Base-by-base conservation (phyloP, 2,329 filamentous ascomycete genomes). In the Xylariales sp. region DNA sequence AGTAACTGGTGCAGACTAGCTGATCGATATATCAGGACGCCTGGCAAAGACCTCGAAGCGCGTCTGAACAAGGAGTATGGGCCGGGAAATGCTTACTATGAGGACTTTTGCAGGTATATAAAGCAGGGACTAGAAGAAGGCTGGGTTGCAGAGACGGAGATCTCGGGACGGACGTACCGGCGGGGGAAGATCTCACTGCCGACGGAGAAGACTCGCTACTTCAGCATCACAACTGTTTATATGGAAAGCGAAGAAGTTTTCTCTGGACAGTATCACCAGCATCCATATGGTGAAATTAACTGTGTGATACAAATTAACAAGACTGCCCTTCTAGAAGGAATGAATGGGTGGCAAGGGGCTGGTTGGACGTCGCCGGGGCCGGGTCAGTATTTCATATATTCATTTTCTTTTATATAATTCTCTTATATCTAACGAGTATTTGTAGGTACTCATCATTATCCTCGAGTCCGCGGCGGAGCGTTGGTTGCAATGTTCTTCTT, bases 381-480 rank as follows among this genome's bases (percentile, higher is more conserved):
- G 0, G 74, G 74, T n/a, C n/a, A n/a, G n/a, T n/a, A n/a, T n/a
- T n/a, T n/a, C n/a, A n/a, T n/a, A n/a, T n/a, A n/a, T n/a, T n/a
- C n/a, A n/a, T n/a, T n/a, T n/a, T n/a, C n/a, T n/a, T n/a, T n/a
- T n/a, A n/a, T n/a, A n/a, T n/a, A n/a, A n/a, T n/a, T n/a, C n/a
- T n/a, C n/a, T n/a, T n/a, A n/a, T n/a, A n/a, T n/a, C n/a, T n/a
- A n/a, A n/a, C n/a, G n/a, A n/a, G n/a, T n/a, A n/a, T n/a, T n/a
- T n/a, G n/a, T n/a, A n/a, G n/a, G n/a, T 0, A 76, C 74, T 19
- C 74, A 78, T 54, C 74, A 78, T 53, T 77, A 74, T 51, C 74
- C 74, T 3, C 58, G 74, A 35, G 71, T 70, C 12, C 56, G 72
- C 11, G 63, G 63, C 4, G 74, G 72, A 2, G 65, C 65, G 1